Evolutionary conservation across 2,329 filamentous ascomycete genomes (phyloP).

Genomic region (Fusarium solani-melongenae): DNA sequence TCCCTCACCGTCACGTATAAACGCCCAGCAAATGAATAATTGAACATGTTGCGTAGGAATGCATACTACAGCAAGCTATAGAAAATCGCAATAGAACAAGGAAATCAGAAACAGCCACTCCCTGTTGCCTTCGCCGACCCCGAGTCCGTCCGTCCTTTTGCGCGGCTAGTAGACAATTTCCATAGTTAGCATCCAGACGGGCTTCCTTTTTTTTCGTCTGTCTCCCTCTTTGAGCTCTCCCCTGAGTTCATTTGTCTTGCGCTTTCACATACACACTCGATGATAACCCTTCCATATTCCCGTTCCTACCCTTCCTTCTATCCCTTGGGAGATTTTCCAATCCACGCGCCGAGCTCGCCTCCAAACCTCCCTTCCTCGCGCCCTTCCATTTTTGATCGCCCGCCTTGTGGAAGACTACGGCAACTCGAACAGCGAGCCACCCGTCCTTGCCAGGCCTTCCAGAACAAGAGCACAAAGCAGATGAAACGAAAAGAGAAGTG

Average conservation of each 20-base stretch:
- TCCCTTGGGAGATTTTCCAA: slow-evolving; percentile 44
- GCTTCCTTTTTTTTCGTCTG: slow-evolving; percentile 24
- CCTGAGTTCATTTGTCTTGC: slow-evolving; percentile 13
- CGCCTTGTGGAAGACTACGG: slow-evolving; percentile 4
- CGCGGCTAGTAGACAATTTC: slow-evolving; percentile 33
- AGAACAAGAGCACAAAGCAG: slow-evolving; percentile 22
- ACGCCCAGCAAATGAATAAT: not conserved
- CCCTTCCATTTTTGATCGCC: slow-evolving; percentile 14
- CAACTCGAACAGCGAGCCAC: slow-evolving; percentile 1
- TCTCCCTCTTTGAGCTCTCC: not conserved
- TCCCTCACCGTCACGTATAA: slow-evolving; percentile 1
- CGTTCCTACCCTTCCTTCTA: slow-evolving; percentile 40
- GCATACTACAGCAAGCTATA: slow-evolving; percentile 42
- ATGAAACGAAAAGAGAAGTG: slow-evolving; percentile 20
- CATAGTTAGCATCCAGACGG: slow-evolving; percentile 35
- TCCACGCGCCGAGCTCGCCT: slow-evolving; percentile 21
- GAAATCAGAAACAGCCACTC: slow-evolving; percentile 34
- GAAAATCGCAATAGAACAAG: slow-evolving; percentile 35
- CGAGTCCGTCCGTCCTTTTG: slow-evolving; percentile 25
- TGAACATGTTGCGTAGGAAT: slow-evolving; percentile 23
- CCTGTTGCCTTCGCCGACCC: slow-evolving; percentile 7
- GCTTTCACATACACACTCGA: slow-evolving; percentile 14
- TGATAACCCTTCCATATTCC: slow-evolving; percentile 29
- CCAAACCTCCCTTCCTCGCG: slow-evolving; percentile 8
- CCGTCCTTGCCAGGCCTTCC: not conserved